phyloP scores from a whole-genome alignment of 805 yeast genomes.

The Scheffersomyces stipitis region DNA sequence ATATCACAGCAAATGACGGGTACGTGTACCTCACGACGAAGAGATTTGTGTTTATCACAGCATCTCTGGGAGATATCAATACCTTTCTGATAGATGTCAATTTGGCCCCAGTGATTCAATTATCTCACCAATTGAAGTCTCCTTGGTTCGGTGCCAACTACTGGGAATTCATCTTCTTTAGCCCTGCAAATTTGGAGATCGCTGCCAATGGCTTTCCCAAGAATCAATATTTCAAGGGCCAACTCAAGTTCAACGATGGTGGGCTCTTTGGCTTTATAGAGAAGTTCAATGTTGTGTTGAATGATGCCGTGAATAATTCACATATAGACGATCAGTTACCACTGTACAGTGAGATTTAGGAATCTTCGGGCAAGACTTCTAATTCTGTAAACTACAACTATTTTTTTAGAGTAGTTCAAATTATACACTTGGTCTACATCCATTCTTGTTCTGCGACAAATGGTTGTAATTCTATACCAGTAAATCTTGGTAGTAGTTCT shows the following conservation, averaged over 20 bases:
- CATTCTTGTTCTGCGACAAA: too few species aligned
- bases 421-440: too few species aligned
- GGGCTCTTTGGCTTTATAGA: slow-evolving; percentile 46
- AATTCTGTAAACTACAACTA: too few species aligned
- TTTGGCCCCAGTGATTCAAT: slow-evolving; percentile 26
- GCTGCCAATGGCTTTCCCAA: slow-evolving; percentile 42
- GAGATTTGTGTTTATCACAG: slow-evolving; percentile 40
- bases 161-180: slow-evolving; percentile 44
- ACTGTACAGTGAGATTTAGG: slow-evolving; percentile 25
- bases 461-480: too few species aligned
- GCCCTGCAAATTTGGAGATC: slow-evolving; percentile 29
- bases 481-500: too few species aligned
- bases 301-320: slow-evolving; percentile 34
- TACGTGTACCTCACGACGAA: slow-evolving; percentile 41
- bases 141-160: slow-evolving; percentile 58
- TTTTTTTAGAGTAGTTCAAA: too few species aligned
- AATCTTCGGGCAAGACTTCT: too few species aligned
- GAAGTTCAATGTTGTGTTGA: slow-evolving; percentile 28
- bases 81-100: slow-evolving; percentile 39
- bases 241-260: slow-evolving; percentile 45
- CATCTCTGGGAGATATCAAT: slow-evolving; percentile 41
- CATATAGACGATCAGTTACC: slow-evolving; percentile 49
- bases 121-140: slow-evolving; percentile 40
- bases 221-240: slow-evolving; percentile 36
- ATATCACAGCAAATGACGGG: slow-evolving; percentile 39